Evolutionary conservation across 805 yeast species (phyloP), one percentile per base, ranked within the genome.

Genomic region (Torulaspora microellipsoides): DNA sequence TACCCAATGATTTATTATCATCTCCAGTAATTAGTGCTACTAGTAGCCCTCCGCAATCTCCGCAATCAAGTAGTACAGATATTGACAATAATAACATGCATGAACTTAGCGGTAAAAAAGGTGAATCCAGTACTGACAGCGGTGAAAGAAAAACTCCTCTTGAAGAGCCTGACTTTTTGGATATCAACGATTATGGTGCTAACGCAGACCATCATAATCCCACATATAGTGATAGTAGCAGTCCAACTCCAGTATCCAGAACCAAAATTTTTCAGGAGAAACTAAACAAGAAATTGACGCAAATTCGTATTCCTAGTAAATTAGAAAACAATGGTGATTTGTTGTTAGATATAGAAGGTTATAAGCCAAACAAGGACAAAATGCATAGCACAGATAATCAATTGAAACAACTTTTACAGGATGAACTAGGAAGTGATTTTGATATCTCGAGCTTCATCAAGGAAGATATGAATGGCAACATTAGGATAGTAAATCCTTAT

Each of bases 311-410:
- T 27, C 96, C 97, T 1, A 82, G 95, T 25, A 86, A 81, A 52
- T 76, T 90, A 30, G 95, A 86, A 49, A 82, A 83, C 48, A 85
- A 87, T 56, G 99, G 99, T 10, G 96, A 89, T 59, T 73, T 93
- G 54, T 77, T 89, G 33, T 68, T 93, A 35, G 99, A 93, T 66
- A 87, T 91, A 82, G 95, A 89, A 55, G 99, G 99, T 13, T 93
- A 93, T 67, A 91, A 90, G 65, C 84, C 95, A 28, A 88, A 83
- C 55, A 84, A 81, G 40, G 80, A 81, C 52, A 87, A 83, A 60
- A 78, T 85, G 32, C 81, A 81, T 39, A 81, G 79, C 53, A 78
- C 95, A 0, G 96, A 89, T 60, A 81, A 81, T 39, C 68, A 85
- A 30, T 77, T 93, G 46, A 80, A 80, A 53, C 81, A 83, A 52